Base-by-base conservation (phyloP, 352 stramenopile genomes). In the Globisporangium polare region DNA sequence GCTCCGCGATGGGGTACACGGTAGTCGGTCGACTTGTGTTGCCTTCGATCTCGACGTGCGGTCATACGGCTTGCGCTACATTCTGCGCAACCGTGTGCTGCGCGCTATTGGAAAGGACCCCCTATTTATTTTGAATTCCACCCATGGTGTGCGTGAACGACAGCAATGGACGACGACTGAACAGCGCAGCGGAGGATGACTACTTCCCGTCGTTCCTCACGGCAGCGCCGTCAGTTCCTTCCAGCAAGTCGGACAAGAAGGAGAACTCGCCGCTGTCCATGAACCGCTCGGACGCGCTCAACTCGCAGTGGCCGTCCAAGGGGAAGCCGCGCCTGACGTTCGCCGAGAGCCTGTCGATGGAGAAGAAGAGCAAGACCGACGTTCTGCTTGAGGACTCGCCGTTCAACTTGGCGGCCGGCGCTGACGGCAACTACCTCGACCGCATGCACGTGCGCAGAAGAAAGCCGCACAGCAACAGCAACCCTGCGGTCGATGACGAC, bases 141-240 rank as follows among this genome's bases (percentile, higher is more conserved):
- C 8, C 6, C 6, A 5, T 12, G 12, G 22, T 35, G 26, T 22
- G 3, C 15, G 3, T 26, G 6, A 37, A 39, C 47, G 47, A 37
- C 58, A 63, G 58, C 47, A 63, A 63, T 42, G 58, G 52, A 26
- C 45, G 52, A 18, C 60, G 60, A 29, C 51, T 78, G 13, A 65
- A 60, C 39, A 63, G 68, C 49, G 66, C 63, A 1, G 68, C 70
- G 61, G 83, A 92, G 20, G 80, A 92, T 29, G 83, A 92, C 49
- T 92, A 86, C 68, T 92, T 92, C 52, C 83, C 83, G 37, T 80
- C 80, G 18, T 78, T 90, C 53, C 70, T 92, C 8, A 92, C 83
- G 3, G 78, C 79, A 5, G 24, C 72, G 12, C 76, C 82, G 39
- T 80, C 72, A 22, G 75, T 77, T 18, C 75, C 77, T 5, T 52